Base-by-base conservation (phyloP, 2,329 filamentous ascomycete genomes). In the Nemania abortiva region DNA sequence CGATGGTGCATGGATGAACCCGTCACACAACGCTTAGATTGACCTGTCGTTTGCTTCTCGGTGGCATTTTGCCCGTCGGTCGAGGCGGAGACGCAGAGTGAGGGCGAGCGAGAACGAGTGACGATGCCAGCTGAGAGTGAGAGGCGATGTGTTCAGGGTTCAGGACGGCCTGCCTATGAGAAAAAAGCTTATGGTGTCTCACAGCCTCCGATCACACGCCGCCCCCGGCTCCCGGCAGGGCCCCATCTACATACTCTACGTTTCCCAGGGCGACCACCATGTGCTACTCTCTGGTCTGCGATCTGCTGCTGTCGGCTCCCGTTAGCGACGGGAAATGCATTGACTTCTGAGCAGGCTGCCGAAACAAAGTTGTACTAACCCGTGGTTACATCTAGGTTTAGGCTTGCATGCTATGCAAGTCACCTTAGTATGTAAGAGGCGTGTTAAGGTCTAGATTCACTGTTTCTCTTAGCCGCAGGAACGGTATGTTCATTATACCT, bases 211-310 rank as follows among this genome's bases (percentile, higher is more conserved):
- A 60, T 62, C 49, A 62, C 52, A 69, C 62, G 27, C 63, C 45
- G 57, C 66, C 54, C 58, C 50, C 56, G 62, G 62, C 58, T 42
- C 42, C 62, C 54, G 52, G 65, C 62, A 68, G 47, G 31, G n/a
- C 65, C 7, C 55, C 29, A 37, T 37, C 34, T 37, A 64, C 24
- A 27, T n/a, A n/a, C n/a, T 70, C 34, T 64, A 31, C 15, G 64
- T 57, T 64, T 61, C 57, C 60, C 52, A 22, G 49, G 20, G 45
- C 55, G 56, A 57, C 42, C 50, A 45, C 49, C 50, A 53, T 53
- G 27, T 27, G 56, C 22, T 34, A 68, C 53, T 52, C 20, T 22
- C 59, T 53, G 34, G 18, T 42, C 61, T 65, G 27, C 45, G 34
- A 66, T 58, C 49, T 61, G 42, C 18, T 54, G 24, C 37, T 63